Percentiles rank a stretch among this genome's conserved stretches.
Evolutionary conservation across 352 stramenopile species (phyloP).

Genomic region (Phytopythium montanum): DNA sequence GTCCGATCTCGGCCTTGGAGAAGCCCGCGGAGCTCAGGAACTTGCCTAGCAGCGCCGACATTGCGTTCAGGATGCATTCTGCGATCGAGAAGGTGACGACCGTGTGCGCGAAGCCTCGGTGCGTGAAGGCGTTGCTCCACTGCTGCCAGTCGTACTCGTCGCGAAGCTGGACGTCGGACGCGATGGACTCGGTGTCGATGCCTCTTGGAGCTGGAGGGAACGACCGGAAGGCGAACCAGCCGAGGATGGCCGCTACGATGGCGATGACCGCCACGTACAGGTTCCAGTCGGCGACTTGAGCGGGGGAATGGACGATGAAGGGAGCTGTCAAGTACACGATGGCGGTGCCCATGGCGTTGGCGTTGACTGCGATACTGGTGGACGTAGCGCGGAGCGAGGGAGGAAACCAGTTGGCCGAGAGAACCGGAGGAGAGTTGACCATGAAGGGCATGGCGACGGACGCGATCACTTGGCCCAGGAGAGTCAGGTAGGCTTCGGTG

Average conservation of each 20-base stretch:
- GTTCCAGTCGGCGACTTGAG: conserved; percentile 41
- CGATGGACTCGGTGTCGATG: conserved; percentile 33
- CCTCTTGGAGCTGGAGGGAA: conserved; percentile 29
- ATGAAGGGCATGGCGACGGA: conserved; percentile 81
- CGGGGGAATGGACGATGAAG: conserved; percentile 37
- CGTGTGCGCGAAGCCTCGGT: conserved; percentile 60
- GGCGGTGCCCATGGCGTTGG: conserved; percentile 67
- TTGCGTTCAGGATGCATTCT: conserved; percentile 66
- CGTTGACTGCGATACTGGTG: conserved; percentile 72
- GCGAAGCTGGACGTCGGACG: conserved; percentile 51
- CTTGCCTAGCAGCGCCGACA: conserved; percentile 68
- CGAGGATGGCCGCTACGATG: conserved; percentile 11
- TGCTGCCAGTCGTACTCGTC: conserved; percentile 76
- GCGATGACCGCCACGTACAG: conserved; percentile 33
- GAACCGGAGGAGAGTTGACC: conserved; percentile 75
- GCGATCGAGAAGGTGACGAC: conserved; percentile 60
- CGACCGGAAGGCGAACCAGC: conserved; percentile 34
- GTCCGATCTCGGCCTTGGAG: conserved; percentile 53
- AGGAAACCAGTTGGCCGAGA: conserved; percentile 76
- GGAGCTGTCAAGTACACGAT: conserved; percentile 51
- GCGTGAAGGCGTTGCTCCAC: conserved; percentile 58
- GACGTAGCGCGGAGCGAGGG: conserved; percentile 57
- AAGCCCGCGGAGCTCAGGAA: conserved; percentile 61
- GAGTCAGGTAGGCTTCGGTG: conserved; percentile 34
- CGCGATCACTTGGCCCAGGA: conserved; percentile 60